Evolutionary conservation across 345 rosid species (phyloP).

Genomic region (Limnanthes douglasii): DNA sequence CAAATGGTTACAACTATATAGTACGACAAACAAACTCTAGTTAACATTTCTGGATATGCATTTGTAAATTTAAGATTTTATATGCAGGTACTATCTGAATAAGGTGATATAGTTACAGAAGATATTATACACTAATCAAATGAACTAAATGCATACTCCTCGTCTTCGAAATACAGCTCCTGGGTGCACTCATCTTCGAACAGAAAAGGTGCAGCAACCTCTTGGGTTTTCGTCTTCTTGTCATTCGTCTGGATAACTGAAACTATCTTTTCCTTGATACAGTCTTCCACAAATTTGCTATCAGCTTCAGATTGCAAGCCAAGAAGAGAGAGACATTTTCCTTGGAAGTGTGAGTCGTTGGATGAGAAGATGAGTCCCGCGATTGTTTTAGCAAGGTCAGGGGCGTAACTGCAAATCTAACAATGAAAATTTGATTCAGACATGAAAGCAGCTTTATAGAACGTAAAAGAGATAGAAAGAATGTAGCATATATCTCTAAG

Average conservation of each 20-base stretch:
- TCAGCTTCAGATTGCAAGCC: slow-evolving; percentile 32
- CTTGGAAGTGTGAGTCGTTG: slow-evolving; percentile 46
- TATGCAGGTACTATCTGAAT: too few relatives aligned
- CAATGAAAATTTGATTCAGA: not conserved
- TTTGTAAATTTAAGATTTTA: too few relatives aligned
- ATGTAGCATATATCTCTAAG: not conserved
- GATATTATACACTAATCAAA: too few relatives aligned
- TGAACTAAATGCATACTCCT: slow-evolving; percentile 17
- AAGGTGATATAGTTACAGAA: too few relatives aligned
- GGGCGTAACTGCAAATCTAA: slow-evolving; percentile 69
- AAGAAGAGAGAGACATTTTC: slow-evolving; percentile 64
- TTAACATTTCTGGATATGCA: too few relatives aligned
- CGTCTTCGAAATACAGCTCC: slow-evolving; percentile 23
- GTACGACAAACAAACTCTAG: too few relatives aligned
- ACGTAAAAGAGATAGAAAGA: not conserved
- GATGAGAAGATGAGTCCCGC: slow-evolving; percentile 69
- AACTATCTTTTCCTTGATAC: slow-evolving; percentile 51
- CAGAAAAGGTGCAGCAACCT: slow-evolving; percentile 36
- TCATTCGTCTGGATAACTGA: slow-evolving; percentile 55
- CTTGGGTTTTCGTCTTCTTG: slow-evolving; percentile 37
- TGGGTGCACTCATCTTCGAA: slow-evolving; percentile 28
- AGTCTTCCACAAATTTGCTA: slow-evolving; percentile 28
- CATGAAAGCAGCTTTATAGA: not conserved
- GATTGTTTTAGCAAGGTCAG: slow-evolving; percentile 77
- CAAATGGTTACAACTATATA: too few relatives aligned